A percentile compares a stretch with the other conserved stretches of the same genome.
phyloP scores from a whole-genome alignment of 192 early-diverging fungal genomes.

The Umbelopsis ramanniana region DNA sequence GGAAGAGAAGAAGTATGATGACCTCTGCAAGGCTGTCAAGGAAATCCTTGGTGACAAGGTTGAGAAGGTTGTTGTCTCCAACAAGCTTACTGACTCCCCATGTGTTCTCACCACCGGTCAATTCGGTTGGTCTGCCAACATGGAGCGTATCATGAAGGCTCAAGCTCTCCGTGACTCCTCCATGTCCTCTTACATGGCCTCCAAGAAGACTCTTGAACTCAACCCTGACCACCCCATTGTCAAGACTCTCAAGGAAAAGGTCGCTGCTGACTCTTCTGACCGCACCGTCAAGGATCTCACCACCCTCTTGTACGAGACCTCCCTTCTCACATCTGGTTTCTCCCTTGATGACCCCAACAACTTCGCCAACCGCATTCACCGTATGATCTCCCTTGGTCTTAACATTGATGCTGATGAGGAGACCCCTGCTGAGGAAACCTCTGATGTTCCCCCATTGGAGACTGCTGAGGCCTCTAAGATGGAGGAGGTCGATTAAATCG shows the following conservation, averaged over 20 bases:
- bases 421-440: slow-evolving; percentile 39
- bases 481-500: slow-evolving; percentile 72
- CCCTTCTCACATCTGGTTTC: slow-evolving; percentile 97
- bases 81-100: slow-evolving; percentile 96
- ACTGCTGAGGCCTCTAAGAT: slow-evolving; percentile 63
- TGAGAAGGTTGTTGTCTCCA: slow-evolving; percentile 85
- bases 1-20: slow-evolving; percentile 87
- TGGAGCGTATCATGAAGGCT: slow-evolving; percentile 99
- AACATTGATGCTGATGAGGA: slow-evolving; percentile 89
- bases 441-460: slow-evolving; percentile 52
- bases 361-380: slow-evolving; percentile 95
- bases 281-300: slow-evolving; percentile 98
- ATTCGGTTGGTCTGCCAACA: slow-evolving; percentile 99
- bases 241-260: slow-evolving; percentile 92
- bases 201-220: slow-evolving; percentile 99
- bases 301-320: slow-evolving; percentile 93
- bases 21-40: slow-evolving; percentile 93
- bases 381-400: slow-evolving; percentile 99
- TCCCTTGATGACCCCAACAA: slow-evolving; percentile 92
- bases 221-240: slow-evolving; percentile 97
- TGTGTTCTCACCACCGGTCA: slow-evolving; percentile 99
- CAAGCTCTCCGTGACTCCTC: slow-evolving; percentile 98
- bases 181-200: slow-evolving; percentile 99
- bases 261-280: slow-evolving; percentile 96
- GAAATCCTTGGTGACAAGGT: slow-evolving; percentile 99